phyloP scores from a whole-genome alignment of 2,329 filamentous ascomycete species.

The Trichophyton rubrum region DNA sequence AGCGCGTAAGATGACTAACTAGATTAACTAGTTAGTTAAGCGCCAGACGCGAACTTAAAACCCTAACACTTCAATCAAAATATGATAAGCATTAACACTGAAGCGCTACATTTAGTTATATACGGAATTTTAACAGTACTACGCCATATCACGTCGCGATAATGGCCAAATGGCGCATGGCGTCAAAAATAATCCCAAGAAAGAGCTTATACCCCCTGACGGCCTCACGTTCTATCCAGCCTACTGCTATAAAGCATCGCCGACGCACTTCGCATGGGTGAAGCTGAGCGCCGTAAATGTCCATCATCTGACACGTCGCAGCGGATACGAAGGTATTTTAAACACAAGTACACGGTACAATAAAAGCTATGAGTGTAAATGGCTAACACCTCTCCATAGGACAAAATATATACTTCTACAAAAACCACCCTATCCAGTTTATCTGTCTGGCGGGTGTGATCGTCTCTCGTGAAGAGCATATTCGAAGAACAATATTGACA shows the following conservation, averaged over 20 bases:
- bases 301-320: conserved; percentile 37
- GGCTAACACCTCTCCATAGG: conserved; percentile 23
- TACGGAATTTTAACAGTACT: not conserved
- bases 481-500: conserved; percentile 40
- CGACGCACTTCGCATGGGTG: conserved; percentile 52
- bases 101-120: no score
- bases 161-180: conserved; percentile 1
- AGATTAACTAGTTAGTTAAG: no score
- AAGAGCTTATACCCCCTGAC: not conserved
- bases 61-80: no score
- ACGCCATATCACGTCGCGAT: not conserved
- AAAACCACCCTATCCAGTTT: conserved; percentile 67
- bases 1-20: no score
- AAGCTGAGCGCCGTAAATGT: conserved; percentile 47
- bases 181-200: not conserved
- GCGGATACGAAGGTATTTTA: conserved; percentile 39
- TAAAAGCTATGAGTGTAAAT: not conserved
- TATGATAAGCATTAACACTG: not conserved
- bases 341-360: not conserved
- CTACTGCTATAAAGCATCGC: conserved; percentile 47
- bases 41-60: not conserved
- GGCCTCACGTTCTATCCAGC: conserved; percentile 41
- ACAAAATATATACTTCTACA: conserved; percentile 50
- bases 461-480: conserved; percentile 47
- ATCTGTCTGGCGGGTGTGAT: conserved; percentile 59